phyloP scores from a whole-genome alignment of 148 eudicot genomes.

The Pharnaceum exiguum region DNA sequence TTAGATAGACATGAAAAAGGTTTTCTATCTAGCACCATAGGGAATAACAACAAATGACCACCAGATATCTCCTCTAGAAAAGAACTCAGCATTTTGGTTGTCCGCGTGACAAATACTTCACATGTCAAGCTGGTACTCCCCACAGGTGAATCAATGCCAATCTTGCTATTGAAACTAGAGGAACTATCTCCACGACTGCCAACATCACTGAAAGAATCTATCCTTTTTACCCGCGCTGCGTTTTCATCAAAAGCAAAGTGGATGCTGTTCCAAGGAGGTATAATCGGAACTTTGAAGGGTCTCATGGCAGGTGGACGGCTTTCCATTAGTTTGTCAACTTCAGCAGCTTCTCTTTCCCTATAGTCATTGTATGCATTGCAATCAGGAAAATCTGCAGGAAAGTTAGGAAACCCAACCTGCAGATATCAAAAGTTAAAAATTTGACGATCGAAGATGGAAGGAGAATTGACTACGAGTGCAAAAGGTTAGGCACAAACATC shows the following conservation, averaged over 20 bases:
- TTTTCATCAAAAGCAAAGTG: slow-evolving; percentile 15
- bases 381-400: slow-evolving; percentile 87
- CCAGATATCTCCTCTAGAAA: slow-evolving; percentile 33
- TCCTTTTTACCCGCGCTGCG: slow-evolving; percentile 11
- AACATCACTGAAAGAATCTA: slow-evolving; percentile 4
- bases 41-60: slow-evolving; percentile 42
- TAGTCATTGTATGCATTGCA: slow-evolving; percentile 48
- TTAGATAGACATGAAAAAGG: slow-evolving; percentile 38
- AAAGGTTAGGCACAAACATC: slow-evolving; percentile 38
- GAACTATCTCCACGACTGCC: not conserved
- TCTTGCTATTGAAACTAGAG: slow-evolving; percentile 9
- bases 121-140: slow-evolving; percentile 14
- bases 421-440: slow-evolving; percentile 13
- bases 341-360: slow-evolving; percentile 49
- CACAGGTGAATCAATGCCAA: not conserved
- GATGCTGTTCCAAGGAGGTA: slow-evolving; percentile 71
- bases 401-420: slow-evolving; percentile 70
- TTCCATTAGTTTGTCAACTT: slow-evolving; percentile 26
- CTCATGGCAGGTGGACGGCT: slow-evolving; percentile 47
- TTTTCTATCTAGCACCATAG: slow-evolving; percentile 22
- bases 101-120: slow-evolving; percentile 54
- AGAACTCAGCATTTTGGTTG: slow-evolving; percentile 37
- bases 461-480: not conserved
- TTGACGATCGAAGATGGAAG: not conserved
- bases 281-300: slow-evolving; percentile 49